Conservation (phyloP, 2,329 filamentous ascomycete genomes). For the Hypoxylon rubiginosum region DNA sequence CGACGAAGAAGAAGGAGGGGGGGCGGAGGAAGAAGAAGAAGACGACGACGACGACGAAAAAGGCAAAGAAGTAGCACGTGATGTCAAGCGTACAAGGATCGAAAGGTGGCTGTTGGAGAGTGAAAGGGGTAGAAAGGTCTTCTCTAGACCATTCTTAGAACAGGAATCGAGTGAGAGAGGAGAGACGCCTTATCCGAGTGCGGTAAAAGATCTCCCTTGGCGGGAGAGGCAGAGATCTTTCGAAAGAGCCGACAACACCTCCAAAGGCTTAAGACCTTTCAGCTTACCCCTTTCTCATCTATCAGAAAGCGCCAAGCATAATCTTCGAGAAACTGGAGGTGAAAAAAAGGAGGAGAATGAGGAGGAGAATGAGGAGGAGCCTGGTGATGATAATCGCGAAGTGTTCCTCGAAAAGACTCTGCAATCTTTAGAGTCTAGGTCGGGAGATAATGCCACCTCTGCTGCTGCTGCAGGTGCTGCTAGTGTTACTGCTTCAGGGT, state of each 20-base stretch:
- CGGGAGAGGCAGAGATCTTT: slow-evolving; percentile 30
- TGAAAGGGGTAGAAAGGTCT: slow-evolving; percentile 24
- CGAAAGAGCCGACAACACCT: slow-evolving; percentile 17
- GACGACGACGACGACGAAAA: background rate
- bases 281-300: slow-evolving; percentile 33
- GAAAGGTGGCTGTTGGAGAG: slow-evolving; percentile 33
- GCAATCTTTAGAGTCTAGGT: slow-evolving; percentile 28
- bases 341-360: slow-evolving; percentile 1
- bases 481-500: background rate
- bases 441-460: slow-evolving; percentile 8
- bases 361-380: background rate
- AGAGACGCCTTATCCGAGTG: background rate
- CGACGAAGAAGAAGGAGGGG: background rate
- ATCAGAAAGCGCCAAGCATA: slow-evolving; percentile 25
- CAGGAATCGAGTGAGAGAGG: background rate
- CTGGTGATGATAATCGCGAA: slow-evolving; percentile 12
- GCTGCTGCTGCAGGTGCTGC: background rate
- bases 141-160: slow-evolving; percentile 14
- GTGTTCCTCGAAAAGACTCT: slow-evolving; percentile 25
- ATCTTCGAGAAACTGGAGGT: slow-evolving; percentile 15
- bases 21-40: background rate
- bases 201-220: slow-evolving; percentile 25
- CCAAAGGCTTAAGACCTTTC: slow-evolving; percentile 37
- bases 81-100: slow-evolving; percentile 17
- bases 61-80: background rate